phyloP scores from a whole-genome alignment of 768 basidiomycete species.

The Leccinum boreale region DNA sequence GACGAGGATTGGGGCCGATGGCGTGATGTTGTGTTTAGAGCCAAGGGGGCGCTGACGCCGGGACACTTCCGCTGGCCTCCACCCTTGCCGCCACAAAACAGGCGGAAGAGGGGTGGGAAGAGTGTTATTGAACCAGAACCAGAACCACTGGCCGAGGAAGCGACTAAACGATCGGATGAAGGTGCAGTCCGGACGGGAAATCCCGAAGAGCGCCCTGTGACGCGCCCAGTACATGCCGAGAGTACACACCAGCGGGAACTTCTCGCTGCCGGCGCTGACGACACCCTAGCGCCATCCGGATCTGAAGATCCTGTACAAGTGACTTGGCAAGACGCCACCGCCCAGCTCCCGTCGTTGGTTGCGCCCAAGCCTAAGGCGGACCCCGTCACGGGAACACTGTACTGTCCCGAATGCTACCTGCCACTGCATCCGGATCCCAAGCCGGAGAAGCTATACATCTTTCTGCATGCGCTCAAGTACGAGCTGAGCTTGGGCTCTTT shows the following conservation, averaged over 20 bases:
- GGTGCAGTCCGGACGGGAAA: not conserved
- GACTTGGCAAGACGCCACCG: slow-evolving; percentile 50
- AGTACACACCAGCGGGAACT: not conserved
- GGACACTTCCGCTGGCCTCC: slow-evolving; percentile 21
- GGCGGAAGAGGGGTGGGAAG: slow-evolving; percentile 54
- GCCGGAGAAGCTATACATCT: slow-evolving; percentile 92
- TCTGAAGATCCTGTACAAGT: slow-evolving; percentile 19
- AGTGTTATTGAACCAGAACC: slow-evolving; percentile 6
- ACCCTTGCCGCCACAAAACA: slow-evolving; percentile 59
- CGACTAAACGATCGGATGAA: not conserved
- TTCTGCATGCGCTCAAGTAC: slow-evolving; percentile 87
- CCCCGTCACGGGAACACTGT: slow-evolving; percentile 46
- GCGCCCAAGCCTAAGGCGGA: slow-evolving; percentile 31
- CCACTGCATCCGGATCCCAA: slow-evolving; percentile 92
- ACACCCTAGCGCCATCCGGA: not conserved
- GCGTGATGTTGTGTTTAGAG: slow-evolving; percentile 81
- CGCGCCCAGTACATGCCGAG: not conserved
- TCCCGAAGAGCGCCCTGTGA: not conserved
- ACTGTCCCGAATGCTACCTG: slow-evolving; percentile 89
- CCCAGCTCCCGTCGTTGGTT: slow-evolving; percentile 27
- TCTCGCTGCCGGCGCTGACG: not conserved
- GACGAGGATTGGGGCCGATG: slow-evolving; percentile 87
- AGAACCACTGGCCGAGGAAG: slow-evolving; percentile 9
- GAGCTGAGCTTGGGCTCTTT: slow-evolving; percentile 80
- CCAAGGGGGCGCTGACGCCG: slow-evolving; percentile 56